Conservation (phyloP, 1,284 basidiomycete genomes). For the Boletus calvinii region DNA sequence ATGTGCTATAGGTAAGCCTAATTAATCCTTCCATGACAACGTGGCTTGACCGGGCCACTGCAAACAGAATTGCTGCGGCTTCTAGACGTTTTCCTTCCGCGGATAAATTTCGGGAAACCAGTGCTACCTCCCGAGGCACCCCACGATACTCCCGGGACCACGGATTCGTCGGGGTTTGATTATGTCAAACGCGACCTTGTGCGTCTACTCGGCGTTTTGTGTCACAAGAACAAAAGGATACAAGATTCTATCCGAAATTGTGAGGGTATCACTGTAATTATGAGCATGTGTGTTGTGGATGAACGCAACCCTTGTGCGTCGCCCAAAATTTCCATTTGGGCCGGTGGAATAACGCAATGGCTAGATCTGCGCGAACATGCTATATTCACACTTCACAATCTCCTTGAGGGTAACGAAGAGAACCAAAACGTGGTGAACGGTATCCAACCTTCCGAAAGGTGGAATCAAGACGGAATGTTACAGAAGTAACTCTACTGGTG, state of each 20-base stretch:
- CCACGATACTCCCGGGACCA: conserved; percentile 19
- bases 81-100: conserved; percentile 73
- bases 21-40: background rate
- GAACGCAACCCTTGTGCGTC: conserved; percentile 86
- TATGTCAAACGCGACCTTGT: conserved; percentile 85
- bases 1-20: conserved; percentile 56
- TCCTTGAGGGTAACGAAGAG: conserved; percentile 71
- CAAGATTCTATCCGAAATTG: conserved; percentile 72
- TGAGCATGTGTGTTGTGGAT: conserved; percentile 86
- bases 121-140: conserved; percentile 33
- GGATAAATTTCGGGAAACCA: conserved; percentile 70
- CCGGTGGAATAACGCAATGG: conserved; percentile 8
- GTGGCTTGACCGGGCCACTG: conserved; percentile 13
- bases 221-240: conserved; percentile 56
- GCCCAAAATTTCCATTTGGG: conserved; percentile 15
- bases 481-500: conserved; percentile 20
- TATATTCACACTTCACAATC: conserved; percentile 76
- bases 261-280: conserved; percentile 75
- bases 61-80: conserved; percentile 64
- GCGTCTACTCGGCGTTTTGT: conserved; percentile 73
- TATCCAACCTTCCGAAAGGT: conserved; percentile 61
- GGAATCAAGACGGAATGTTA: conserved; percentile 59
- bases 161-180: conserved; percentile 61
- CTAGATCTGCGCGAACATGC: conserved; percentile 88
- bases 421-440: conserved; percentile 79